Evolutionary conservation across 192 early-diverging fungal species (phyloP).

Genomic region (Coemansia umbellata): DNA sequence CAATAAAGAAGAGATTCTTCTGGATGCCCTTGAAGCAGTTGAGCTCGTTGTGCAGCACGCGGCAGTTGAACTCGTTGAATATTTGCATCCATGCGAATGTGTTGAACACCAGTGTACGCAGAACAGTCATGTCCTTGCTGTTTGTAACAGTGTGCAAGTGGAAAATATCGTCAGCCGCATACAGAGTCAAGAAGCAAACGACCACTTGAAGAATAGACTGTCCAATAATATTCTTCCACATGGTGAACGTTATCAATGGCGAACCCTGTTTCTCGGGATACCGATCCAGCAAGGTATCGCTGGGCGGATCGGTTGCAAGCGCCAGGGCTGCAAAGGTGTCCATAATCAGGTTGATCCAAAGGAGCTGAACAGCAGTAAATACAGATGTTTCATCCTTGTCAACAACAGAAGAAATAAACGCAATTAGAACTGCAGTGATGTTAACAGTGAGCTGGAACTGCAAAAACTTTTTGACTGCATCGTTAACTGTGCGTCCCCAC

Average conservation of each 20-base stretch:
- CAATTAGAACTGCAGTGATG: slow-evolving; percentile 78
- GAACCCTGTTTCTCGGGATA: slow-evolving; percentile 78
- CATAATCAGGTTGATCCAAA: slow-evolving; percentile 99
- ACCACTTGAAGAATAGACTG: slow-evolving; percentile 87
- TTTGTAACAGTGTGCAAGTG: slow-evolving; percentile 50
- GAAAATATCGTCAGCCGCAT: slow-evolving; percentile 62
- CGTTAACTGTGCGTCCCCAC: slow-evolving; percentile 96
- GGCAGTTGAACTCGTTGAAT: slow-evolving; percentile 88
- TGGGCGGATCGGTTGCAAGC: slow-evolving; percentile 92
- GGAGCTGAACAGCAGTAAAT: slow-evolving; percentile 92
- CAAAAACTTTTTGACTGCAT: slow-evolving; percentile 96
- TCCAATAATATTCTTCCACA: slow-evolving; percentile 96
- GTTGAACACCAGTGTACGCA: slow-evolving; percentile 87
- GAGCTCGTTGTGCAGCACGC: slow-evolving; percentile 66
- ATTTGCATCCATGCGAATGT: slow-evolving; percentile 89
- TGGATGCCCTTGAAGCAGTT: slow-evolving; percentile 85
- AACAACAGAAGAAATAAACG: slow-evolving; percentile 70
- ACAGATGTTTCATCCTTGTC: slow-evolving; percentile 67
- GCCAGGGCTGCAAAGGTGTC: slow-evolving; percentile 98
- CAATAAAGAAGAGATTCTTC: slow-evolving; percentile 75
- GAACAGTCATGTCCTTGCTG: slow-evolving; percentile 40
- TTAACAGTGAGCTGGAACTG: slow-evolving; percentile 99
- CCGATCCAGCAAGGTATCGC: slow-evolving; percentile 76
- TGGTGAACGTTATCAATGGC: slow-evolving; percentile 80
- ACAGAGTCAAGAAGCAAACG: slow-evolving; percentile 74